Evolutionary conservation across 164 flowering plant genomes (phyloP).

Genomic region (Houttuynia cordata): DNA sequence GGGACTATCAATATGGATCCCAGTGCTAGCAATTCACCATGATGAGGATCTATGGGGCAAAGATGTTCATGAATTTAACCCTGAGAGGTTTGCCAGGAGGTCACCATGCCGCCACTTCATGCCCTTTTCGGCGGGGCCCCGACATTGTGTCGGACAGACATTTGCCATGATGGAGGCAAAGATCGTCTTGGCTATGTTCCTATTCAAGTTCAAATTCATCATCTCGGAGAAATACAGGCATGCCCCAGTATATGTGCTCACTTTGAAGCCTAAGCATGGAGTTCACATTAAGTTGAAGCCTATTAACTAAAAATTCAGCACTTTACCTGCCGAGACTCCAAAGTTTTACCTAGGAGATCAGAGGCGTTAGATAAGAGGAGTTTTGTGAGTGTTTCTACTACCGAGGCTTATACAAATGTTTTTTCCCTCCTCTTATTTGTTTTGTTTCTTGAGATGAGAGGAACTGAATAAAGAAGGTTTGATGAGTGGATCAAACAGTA

Average conservation of each 20-base stretch:
- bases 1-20: conserved; percentile 85
- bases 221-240: conserved; percentile 74
- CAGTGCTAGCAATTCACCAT: conserved; percentile 83
- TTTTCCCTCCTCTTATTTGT: background rate
- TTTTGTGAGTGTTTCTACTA: background rate
- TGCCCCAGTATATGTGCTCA: conserved; percentile 71
- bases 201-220: conserved; percentile 52
- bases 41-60: conserved; percentile 77
- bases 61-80: conserved; percentile 87
- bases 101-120: conserved; percentile 52
- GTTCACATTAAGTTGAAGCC: conserved; percentile 65
- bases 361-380: background rate
- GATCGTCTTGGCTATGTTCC: conserved; percentile 60
- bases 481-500: conserved; percentile 3
- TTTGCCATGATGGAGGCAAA: conserved; percentile 93
- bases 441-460: background rate
- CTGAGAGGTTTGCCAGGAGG: conserved; percentile 53
- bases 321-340: background rate
- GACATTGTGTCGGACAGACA: conserved; percentile 80
- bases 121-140: conserved; percentile 79
- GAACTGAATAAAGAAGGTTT: background rate
- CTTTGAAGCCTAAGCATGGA: conserved; percentile 82
- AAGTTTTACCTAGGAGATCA: background rate
- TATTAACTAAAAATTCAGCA: conserved; percentile 8
- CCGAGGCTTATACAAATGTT: background rate